These are phyloP conservation scores for Thalassiosira ordinaria DNA, from an alignment of 352 stramenopile species.

Conservation along the genomic window DNA sequence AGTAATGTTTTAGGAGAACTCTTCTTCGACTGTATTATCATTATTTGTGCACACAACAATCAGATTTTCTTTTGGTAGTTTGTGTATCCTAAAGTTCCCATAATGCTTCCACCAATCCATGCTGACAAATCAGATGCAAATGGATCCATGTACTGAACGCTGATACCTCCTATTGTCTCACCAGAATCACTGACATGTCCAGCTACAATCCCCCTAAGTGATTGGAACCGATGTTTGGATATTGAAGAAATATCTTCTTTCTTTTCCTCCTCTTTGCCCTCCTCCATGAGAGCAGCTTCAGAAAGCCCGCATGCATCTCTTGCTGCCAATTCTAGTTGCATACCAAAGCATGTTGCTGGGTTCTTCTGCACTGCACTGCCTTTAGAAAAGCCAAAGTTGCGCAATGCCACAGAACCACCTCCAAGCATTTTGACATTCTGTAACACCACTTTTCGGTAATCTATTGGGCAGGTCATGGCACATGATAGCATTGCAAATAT, in stretches of 20 bases:
- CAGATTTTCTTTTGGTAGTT: slow-evolving; percentile 11
- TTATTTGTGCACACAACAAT: slow-evolving; percentile 1
- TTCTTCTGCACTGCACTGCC: background rate
- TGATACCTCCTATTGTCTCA: slow-evolving; percentile 14
- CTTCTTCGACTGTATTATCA: background rate
- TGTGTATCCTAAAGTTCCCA: slow-evolving; percentile 37
- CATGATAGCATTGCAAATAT: slow-evolving; percentile 45
- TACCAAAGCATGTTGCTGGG: slow-evolving; percentile 1
- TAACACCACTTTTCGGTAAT: slow-evolving; percentile 38
- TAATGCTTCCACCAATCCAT: slow-evolving; percentile 53
- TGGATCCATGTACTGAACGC: slow-evolving; percentile 46
- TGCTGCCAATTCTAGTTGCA: slow-evolving; percentile 21
- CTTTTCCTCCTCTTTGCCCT: slow-evolving; percentile 3
- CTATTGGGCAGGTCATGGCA: slow-evolving; percentile 35
- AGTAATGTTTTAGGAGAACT: slow-evolving; percentile 27
- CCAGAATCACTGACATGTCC: background rate
- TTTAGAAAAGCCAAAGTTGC: slow-evolving; percentile 5
- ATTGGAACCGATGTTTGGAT: slow-evolving; percentile 36
- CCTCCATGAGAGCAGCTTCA: slow-evolving; percentile 37
- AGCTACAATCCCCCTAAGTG: slow-evolving; percentile 11
- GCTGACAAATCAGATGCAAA: slow-evolving; percentile 42
- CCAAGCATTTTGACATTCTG: slow-evolving; percentile 48
- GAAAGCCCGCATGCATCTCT: slow-evolving; percentile 29
- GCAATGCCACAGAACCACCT: slow-evolving; percentile 42
- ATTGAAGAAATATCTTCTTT: slow-evolving; percentile 35